Evolutionary conservation across 305 asterid genomes (phyloP).

Genomic region (Fraxinus sp.): DNA sequence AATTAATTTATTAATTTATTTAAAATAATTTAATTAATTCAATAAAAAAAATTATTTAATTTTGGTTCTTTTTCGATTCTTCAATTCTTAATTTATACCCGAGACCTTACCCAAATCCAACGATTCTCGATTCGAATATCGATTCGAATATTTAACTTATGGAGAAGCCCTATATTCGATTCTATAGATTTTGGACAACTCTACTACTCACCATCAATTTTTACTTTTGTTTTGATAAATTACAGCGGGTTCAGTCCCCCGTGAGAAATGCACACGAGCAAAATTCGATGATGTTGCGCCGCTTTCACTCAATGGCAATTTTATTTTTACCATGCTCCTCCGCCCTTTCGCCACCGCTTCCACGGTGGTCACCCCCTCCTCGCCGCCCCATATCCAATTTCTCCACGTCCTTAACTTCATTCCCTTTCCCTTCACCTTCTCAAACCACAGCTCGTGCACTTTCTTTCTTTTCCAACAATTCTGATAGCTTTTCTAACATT

Average conservation of each 20-base stretch:
- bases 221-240: too few species aligned
- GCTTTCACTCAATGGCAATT: conserved; percentile 22
- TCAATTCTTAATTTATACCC: too few species aligned
- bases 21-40: too few species aligned
- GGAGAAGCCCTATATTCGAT: too few species aligned
- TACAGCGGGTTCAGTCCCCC: neutral
- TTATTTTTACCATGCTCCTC: conserved; percentile 15
- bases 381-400: conserved; percentile 16
- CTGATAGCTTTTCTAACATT: conserved; percentile 21
- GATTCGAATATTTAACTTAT: too few species aligned
- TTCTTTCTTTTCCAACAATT: conserved; percentile 26
- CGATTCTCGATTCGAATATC: too few species aligned
- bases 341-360: conserved; percentile 20
- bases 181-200: too few species aligned
- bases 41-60: too few species aligned
- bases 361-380: conserved; percentile 23
- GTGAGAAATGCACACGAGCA: neutral
- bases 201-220: too few species aligned
- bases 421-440: conserved; percentile 25
- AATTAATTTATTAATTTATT: too few species aligned
- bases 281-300: conserved; percentile 37
- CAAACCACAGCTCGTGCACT: conserved; percentile 23
- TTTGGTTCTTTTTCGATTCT: too few species aligned
- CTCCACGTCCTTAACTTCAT: conserved; percentile 22
- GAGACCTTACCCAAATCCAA: too few species aligned